These are phyloP conservation scores for Pseudognaphalium luteoalbum DNA, from an alignment of 129 eudicot genomes.

Conservation along the genomic window DNA sequence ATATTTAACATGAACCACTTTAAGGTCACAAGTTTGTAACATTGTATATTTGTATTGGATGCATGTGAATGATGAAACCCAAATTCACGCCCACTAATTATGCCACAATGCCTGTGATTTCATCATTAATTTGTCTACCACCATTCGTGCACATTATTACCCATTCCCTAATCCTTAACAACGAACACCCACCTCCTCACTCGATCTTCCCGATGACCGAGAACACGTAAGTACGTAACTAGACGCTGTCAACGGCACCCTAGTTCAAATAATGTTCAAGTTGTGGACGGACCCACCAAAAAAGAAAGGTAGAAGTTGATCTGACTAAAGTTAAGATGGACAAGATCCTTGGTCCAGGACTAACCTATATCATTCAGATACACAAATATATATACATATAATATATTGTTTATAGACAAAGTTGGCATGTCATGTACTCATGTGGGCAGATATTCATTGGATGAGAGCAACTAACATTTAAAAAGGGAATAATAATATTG, in stretches of 20 bases:
- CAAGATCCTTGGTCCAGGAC: slow-evolving; percentile 35
- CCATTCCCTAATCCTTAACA: slow-evolving; percentile 7
- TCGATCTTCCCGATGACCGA: neutral
- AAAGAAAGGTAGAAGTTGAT: slow-evolving; percentile 31
- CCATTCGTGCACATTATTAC: slow-evolving; percentile 26
- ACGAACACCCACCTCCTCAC: slow-evolving; percentile 5
- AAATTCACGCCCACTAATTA: slow-evolving; percentile 12
- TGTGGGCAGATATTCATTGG: slow-evolving; percentile 39
- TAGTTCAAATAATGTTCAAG: slow-evolving; percentile 12
- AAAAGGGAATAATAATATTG: slow-evolving; percentile 20
- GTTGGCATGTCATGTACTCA: slow-evolving; percentile 34
- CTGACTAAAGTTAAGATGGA: slow-evolving; percentile 37
- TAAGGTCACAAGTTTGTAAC: neutral
- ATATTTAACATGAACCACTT: neutral
- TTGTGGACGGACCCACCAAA: slow-evolving; percentile 16
- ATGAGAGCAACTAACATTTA: slow-evolving; percentile 20
- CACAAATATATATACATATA: too few relatives aligned
- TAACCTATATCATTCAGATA: neutral
- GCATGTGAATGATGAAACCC: slow-evolving; percentile 27
- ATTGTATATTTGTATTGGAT: neutral
- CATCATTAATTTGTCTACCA: slow-evolving; percentile 28
- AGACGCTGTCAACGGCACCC: slow-evolving; percentile 10
- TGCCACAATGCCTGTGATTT: slow-evolving; percentile 24
- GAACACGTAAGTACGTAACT: neutral
- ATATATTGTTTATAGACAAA: slow-evolving; percentile 22